Conservation (phyloP, 805 yeast species). For the Candida cerambycidarum region DNA sequence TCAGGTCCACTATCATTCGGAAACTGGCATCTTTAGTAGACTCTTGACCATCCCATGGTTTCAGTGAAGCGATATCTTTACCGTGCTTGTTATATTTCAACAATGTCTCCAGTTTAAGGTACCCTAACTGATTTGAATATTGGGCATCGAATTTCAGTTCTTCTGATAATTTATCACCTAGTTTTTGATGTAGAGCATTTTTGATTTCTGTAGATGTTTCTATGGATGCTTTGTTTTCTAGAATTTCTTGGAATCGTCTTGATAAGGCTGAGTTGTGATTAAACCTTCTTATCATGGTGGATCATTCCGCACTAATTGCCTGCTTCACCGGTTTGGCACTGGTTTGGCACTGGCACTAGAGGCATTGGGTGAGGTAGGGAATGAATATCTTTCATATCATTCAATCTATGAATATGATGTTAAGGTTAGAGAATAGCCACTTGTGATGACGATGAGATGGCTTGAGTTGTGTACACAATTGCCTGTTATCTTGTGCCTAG, state of each 20-base stretch:
- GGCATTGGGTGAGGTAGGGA: no score
- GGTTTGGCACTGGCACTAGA: no score
- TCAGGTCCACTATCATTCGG: conserved; percentile 34
- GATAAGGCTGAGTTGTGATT: conserved; percentile 24
- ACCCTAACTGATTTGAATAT: conserved; percentile 13
- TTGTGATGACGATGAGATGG: no score
- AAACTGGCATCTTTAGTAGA: conserved; percentile 24
- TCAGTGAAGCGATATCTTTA: conserved; percentile 22
- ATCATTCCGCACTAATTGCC: not conserved
- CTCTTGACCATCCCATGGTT: conserved; percentile 37
- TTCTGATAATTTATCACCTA: conserved; percentile 8
- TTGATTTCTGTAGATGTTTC: conserved; percentile 8
- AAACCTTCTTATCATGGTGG: conserved; percentile 1
- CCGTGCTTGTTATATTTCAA: conserved; percentile 31
- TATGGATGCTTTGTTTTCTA: conserved; percentile 26
- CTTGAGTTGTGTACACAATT: no score
- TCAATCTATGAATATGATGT: no score
- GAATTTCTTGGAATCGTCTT: conserved; percentile 32
- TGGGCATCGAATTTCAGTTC: conserved; percentile 8
- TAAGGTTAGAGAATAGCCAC: no score
- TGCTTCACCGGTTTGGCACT: no score
- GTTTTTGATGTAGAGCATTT: not conserved
- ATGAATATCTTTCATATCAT: no score
- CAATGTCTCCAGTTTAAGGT: conserved; percentile 32
- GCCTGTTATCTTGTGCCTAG: no score